Base-by-base conservation (phyloP, 176 grass and related monocot species). In the Oryza coarctata region DNA sequence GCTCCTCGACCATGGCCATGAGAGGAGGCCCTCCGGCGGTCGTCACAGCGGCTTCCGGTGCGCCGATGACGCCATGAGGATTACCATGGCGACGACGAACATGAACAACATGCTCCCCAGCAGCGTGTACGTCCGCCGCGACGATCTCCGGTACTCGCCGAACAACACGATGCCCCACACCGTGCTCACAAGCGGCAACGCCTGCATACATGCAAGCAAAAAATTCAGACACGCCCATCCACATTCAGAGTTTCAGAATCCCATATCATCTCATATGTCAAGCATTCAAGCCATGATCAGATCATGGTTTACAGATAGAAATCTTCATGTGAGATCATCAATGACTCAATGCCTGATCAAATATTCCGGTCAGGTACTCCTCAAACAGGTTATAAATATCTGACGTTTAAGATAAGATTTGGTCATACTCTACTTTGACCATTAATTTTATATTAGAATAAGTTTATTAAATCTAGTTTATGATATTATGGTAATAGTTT, bases 31-130 rank as follows among this genome's bases (percentile, higher is more conserved):
- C n/a, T 0, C 31, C 7, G 20, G 10, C 15, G 25, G 10, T 3
- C 2, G 17, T 88, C 72, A 86, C 23, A 80, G 65, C 71, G 77
- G 65, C 70, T 85, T 95, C 74, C 93, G 68, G 68, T 95, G 87
- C 33, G 85, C 87, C 34, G 96, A 91, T 4, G 96, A 99, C 17
- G 91, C 96, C 96, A 99, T 95, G 23, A 99, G 93, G 77, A 92
- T 47, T 12, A 17, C 83, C 34, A 99, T 94, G 30, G 96, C 96
- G 73, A 84, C 70, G 34, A 91, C 82, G 61, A 99, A 99, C 96
- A 99, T 99, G 34, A 80, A 82, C 15, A 99, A 75, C 96, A 99
- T 95, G 79, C 85, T 86, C 39, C 41, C 86, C 12, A 99, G 80
- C 83, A 99, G 69, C 72, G 74, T 85, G 58, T 99, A 99, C 0